phyloP scores from a whole-genome alignment of 2,329 filamentous ascomycete species.

The Leptographium procerum region DNA sequence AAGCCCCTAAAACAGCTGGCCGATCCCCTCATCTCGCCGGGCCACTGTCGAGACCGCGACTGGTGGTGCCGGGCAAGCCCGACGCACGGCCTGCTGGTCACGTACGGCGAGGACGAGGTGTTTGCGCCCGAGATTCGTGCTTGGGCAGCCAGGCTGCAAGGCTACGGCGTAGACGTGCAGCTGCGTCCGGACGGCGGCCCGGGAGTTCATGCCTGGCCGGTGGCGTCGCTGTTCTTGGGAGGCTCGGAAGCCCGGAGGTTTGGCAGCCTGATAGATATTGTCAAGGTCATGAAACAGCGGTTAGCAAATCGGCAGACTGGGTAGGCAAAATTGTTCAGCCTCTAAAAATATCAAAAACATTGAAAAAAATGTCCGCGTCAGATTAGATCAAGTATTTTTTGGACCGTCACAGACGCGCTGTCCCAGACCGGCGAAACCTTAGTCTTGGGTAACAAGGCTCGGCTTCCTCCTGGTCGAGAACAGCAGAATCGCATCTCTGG shows the following conservation, averaged over 20 bases:
- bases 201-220: slow-evolving; percentile 69
- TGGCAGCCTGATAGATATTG: slow-evolving; percentile 35
- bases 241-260: slow-evolving; percentile 34
- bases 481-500: slow-evolving; percentile 24
- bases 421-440: slow-evolving; percentile 34
- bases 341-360: slow-evolving; percentile 5
- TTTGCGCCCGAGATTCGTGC: too few species aligned
- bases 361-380: slow-evolving; percentile 28
- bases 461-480: slow-evolving; percentile 30
- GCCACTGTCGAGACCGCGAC: too few species aligned
- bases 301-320: slow-evolving; percentile 15
- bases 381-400: slow-evolving; percentile 52
- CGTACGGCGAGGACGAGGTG: too few species aligned
- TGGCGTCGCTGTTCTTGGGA: slow-evolving; percentile 52
- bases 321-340: not conserved
- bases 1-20: too few species aligned
- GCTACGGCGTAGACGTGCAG: not conserved
- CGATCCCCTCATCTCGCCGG: too few species aligned
- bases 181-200: slow-evolving; percentile 21
- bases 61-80: too few species aligned
- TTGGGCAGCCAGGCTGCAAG: too few species aligned
- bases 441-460: slow-evolving; percentile 28
- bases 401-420: slow-evolving; percentile 29
- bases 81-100: too few species aligned
- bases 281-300: slow-evolving; percentile 23